Conservation (phyloP, 2,329 filamentous ascomycete genomes). For the Fusarium xylarioides region DNA sequence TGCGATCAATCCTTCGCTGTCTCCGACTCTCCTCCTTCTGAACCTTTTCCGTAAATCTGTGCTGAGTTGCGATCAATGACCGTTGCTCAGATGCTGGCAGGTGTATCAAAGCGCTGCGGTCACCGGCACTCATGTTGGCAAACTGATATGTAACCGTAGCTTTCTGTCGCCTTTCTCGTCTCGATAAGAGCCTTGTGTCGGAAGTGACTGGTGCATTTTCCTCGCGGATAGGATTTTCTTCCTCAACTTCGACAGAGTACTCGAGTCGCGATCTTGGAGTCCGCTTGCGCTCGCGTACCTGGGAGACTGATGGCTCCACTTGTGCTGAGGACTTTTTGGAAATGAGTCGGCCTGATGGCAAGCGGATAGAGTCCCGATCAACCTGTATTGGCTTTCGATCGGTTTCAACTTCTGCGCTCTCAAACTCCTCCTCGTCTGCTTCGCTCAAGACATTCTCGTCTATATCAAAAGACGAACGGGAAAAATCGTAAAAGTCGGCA, state of each 20-base stretch:
- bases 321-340: constrained; percentile 6
- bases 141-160: background rate
- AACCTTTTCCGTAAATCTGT: background rate
- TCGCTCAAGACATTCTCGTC: rapidly evolving
- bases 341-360: constrained; percentile 3
- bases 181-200: background rate
- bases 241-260: background rate
- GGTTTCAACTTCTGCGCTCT: rapidly evolving
- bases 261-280: background rate
- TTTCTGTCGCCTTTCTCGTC: background rate
- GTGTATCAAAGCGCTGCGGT: constrained; percentile 3
- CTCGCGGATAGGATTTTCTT: rapidly evolving
- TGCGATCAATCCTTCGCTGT: constrained; percentile 4
- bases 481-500: constrained; percentile 13
- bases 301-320: background rate
- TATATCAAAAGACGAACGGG: too few relatives aligned
- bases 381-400: background rate
- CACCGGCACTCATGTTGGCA: background rate
- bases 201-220: rapidly evolving
- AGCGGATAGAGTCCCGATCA: background rate
- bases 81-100: constrained; percentile 4
- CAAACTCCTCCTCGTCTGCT: rapidly evolving
- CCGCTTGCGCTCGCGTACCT: rapidly evolving
- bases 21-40: constrained; percentile 11
- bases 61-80: background rate